Evolutionary conservation across 2,329 filamentous ascomycete species (phyloP), one percentile per base, ranked within the genome.

Genomic region (Orbilia ellipsospora): DNA sequence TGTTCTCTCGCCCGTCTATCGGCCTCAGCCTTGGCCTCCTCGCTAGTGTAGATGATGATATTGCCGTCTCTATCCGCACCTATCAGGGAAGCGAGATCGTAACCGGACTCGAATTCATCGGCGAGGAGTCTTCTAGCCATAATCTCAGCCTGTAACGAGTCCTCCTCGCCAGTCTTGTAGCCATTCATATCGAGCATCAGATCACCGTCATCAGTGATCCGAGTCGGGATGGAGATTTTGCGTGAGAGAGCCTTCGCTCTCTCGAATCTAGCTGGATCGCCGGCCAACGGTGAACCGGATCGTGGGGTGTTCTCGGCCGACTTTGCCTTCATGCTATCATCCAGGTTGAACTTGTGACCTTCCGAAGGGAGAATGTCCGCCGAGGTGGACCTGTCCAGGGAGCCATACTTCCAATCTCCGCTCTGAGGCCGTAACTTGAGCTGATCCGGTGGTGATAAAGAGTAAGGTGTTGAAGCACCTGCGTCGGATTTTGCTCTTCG

Each of bases 41-140:
- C 94, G 80, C 94, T 98, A 83, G 93, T 95, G 84, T 99, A 99
- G 78, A 99, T 98, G 94, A 95, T 98, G n/a, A 99, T 86, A 80
- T 99, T 99, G 5, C 95, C 95, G 73, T 95, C 89, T 80, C 96
- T 93, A 81, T 99, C 95, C 52, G 95, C 94, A 12, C 94, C 95
- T 79, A 99, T 97, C 31, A 99, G 86, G 1, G 94, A 91, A 4
- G 95, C 95, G 79, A 99, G 96, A 81, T 99, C 95, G 82, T 97
- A 97, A 81, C 94, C 93, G 20, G 94, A 95, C 80, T 97, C 92
- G 13, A 98, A 84, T 83, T 98, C 94, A 81, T 99, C 93, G 0
- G 93, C 90, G 12, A 99, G 87, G 60, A 99, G 93, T 81, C 94
- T 95, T 20, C 95, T 89, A 4, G 95, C 95, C 76, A 98, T 87